Evolutionary conservation across 129 eudicot species (phyloP), one percentile per base, ranked within the genome.

Genomic region (Arctium minus): DNA sequence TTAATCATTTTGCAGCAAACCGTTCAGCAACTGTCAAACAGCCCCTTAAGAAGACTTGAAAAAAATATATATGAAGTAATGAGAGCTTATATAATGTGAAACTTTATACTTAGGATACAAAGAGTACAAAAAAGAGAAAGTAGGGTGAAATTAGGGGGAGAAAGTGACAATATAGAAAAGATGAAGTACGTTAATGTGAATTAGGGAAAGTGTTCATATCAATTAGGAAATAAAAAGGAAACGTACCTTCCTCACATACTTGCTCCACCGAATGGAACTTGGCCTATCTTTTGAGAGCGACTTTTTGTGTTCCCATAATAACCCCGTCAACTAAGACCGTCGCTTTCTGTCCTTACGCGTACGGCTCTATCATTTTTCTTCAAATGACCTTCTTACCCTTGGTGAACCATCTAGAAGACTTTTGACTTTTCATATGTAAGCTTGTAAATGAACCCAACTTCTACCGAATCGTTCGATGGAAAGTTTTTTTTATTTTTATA

Each of bases 161-260:
- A 42, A 77, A 29, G 6, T 46, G 50, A 46, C 46, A 81, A 60
- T 9, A 29, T 22, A 18, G 1, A 73, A 64, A 78, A 72, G 13
- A 62, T 32, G 42, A 73, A 79, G 39, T 0, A 64, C 38, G 73
- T 78, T n/a, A 30, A 72, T 73, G 83, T 9, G 70, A 82, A 79
- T 15, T 62, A 62, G 71, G 72, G 64, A 84, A 81, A 80, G 71
- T 86, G 79, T 22, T 89, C 86, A 92, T 90, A 90, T 90, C 81
- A 74, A 85, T 87, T 87, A 22, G 91, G 88, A 85, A 88, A 87
- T 50, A 74, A 39, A 67, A 77, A 35, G 73, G 79, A 72, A 83
- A 72, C 53, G 95, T 89, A 84, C 97, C 96, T 89, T 86, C 96
- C 97, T 86, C 96, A 83, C 77, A 91, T 93, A 79, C 18, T 83